Percentiles rank a stretch among this genome's conserved stretches.
Conservation (phyloP, 305 asterid species). For the Plantago lanceolata region DNA sequence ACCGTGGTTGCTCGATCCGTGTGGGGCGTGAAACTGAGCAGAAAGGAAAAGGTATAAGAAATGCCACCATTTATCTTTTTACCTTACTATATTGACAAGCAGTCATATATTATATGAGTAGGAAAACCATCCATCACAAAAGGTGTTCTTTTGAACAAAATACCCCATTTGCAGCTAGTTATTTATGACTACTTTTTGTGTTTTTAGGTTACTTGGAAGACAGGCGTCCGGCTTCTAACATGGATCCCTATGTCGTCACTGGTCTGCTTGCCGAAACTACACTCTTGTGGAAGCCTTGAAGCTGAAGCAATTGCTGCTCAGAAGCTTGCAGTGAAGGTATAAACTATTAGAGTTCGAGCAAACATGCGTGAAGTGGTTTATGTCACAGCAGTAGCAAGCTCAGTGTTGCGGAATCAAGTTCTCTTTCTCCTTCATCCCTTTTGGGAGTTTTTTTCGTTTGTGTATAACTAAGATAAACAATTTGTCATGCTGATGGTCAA, state of each 20-base stretch:
- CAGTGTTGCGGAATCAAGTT: slow-evolving; percentile 25
- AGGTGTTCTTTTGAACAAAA: background rate
- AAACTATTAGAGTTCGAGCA: slow-evolving; percentile 22
- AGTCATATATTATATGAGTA: background rate
- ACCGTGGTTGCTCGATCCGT: slow-evolving; percentile 95
- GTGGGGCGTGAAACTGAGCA: slow-evolving; percentile 99
- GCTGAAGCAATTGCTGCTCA: slow-evolving; percentile 86
- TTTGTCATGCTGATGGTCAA: slow-evolving; percentile 25
- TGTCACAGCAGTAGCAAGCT: slow-evolving; percentile 14
- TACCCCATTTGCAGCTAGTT: background rate
- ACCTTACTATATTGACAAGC: background rate
- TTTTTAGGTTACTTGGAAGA: slow-evolving; percentile 87
- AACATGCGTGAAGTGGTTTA: slow-evolving; percentile 11
- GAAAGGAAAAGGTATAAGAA: slow-evolving; percentile 64
- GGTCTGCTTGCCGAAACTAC: slow-evolving; percentile 84
- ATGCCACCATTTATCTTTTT: background rate
- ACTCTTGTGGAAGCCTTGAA: slow-evolving; percentile 83
- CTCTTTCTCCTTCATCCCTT: slow-evolving; percentile 26
- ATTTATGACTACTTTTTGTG: background rate
- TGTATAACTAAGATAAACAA: slow-evolving; percentile 35
- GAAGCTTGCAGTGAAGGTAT: slow-evolving; percentile 65
- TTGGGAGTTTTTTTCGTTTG: slow-evolving; percentile 30
- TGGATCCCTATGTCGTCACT: slow-evolving; percentile 95
- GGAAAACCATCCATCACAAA: background rate
- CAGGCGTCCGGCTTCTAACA: slow-evolving; percentile 97